Percentiles rank a stretch among this genome's conserved stretches.
phyloP scores from a whole-genome alignment of 2,329 filamentous ascomycete genomes.

The Penicillium capsulatum region DNA sequence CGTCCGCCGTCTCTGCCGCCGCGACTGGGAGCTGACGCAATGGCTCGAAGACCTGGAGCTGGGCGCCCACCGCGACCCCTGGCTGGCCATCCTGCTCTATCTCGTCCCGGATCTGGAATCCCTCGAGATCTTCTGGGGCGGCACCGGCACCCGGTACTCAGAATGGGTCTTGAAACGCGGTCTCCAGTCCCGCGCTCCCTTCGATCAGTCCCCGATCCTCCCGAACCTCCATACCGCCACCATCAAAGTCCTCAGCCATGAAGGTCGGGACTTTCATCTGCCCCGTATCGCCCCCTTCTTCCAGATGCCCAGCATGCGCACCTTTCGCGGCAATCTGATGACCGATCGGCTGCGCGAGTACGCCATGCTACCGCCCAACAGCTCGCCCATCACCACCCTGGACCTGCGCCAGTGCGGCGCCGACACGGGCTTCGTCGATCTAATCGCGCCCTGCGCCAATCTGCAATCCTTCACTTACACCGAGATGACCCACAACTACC shows the following conservation, averaged over 20 bases:
- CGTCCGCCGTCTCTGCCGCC: not conserved
- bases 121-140: constrained; percentile 4
- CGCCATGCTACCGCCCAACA: not conserved
- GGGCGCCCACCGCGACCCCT: constrained; percentile 1
- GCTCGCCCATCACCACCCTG: not conserved
- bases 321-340: constrained; percentile 1
- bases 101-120: constrained; percentile 1
- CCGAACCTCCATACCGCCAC: not conserved
- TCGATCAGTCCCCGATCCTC: constrained; percentile 3
- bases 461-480: not conserved
- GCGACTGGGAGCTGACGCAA: not conserved
- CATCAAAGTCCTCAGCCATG: constrained; percentile 1
- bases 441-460: constrained; percentile 2
- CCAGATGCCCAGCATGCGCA: not conserved
- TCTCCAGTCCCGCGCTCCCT: not conserved
- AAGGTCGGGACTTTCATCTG: not conserved
- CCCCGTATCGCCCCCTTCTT: not conserved
- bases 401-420: constrained; percentile 1
- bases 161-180: not conserved
- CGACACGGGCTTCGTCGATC: constrained; percentile 3
- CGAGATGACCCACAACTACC: not conserved
- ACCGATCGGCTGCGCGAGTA: not conserved
- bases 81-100: constrained; percentile 3
- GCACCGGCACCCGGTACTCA: constrained; percentile 1
- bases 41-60: constrained; percentile 1